These are phyloP conservation scores for Podaxis rugospora DNA, from an alignment of 768 basidiomycete genomes.

Conservation along the genomic window DNA sequence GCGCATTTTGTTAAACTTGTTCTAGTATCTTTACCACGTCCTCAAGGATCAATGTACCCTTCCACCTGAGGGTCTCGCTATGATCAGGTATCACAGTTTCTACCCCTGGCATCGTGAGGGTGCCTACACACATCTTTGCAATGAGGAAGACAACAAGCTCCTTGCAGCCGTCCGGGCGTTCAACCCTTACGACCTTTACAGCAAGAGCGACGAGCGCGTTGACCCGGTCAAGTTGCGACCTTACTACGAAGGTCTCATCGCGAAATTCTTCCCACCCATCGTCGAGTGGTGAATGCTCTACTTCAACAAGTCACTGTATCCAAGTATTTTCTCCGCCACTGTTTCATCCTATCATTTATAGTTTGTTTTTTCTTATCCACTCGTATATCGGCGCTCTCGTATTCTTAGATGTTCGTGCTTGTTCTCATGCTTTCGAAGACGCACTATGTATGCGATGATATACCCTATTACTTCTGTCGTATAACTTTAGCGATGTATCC, in stretches of 20 bases:
- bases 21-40: conserved; percentile 78
- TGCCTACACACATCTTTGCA: conserved; percentile 77
- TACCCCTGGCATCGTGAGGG: conserved; percentile 93
- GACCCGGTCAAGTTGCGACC: conserved; percentile 61
- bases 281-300: conserved; percentile 63
- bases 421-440: neutral
- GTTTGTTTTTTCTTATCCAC: neutral
- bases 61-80: conserved; percentile 77
- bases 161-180: conserved; percentile 79
- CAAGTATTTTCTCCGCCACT: neutral
- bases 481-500: neutral
- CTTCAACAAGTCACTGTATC: neutral
- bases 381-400: conserved; percentile 2
- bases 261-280: conserved; percentile 79
- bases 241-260: conserved; percentile 80
- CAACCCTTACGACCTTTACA: conserved; percentile 94
- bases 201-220: conserved; percentile 75
- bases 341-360: neutral
- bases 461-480: neutral
- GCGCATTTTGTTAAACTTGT: conserved; percentile 7
- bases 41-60: conserved; percentile 79
- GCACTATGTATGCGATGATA: neutral
- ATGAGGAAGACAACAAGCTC: conserved; percentile 59
- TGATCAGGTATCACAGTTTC: conserved; percentile 95
- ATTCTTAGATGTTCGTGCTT: neutral